Evolutionary conservation across 208 protist genomes (phyloP).

Genomic region (Novymonas esmeraldas): DNA sequence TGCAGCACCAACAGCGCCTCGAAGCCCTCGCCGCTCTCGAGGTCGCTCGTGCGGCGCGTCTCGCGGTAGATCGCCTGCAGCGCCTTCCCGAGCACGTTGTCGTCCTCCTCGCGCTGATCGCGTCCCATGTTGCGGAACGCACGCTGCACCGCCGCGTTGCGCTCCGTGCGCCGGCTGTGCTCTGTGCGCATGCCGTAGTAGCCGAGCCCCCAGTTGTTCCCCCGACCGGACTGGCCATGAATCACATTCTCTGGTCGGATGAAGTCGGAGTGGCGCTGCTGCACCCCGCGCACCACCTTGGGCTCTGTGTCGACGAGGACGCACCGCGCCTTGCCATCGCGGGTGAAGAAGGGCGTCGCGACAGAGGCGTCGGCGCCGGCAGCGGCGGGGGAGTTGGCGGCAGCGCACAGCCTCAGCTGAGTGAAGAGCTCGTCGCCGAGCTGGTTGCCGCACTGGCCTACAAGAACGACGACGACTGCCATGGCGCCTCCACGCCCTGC

Average conservation of each 20-base stretch:
- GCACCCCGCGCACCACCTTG: slow-evolving; percentile 81
- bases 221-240: slow-evolving; percentile 78
- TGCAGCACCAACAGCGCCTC: slow-evolving; percentile 86
- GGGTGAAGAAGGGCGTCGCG: slow-evolving; percentile 53
- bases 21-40: slow-evolving; percentile 36
- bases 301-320: slow-evolving; percentile 88
- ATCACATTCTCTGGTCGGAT: slow-evolving; percentile 76
- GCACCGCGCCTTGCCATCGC: slow-evolving; percentile 75
- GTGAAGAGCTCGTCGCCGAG: slow-evolving; percentile 84
- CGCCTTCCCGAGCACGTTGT: slow-evolving; percentile 47
- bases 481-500: slow-evolving; percentile 27
- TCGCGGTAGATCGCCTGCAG: slow-evolving; percentile 79
- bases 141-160: slow-evolving; percentile 36
- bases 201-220: slow-evolving; percentile 88
- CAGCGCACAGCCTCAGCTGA: slow-evolving; percentile 52
- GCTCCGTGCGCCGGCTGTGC: slow-evolving; percentile 45
- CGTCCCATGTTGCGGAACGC: slow-evolving; percentile 60
- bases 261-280: slow-evolving; percentile 47
- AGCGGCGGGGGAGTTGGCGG: not conserved
- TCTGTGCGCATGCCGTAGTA: slow-evolving; percentile 72
- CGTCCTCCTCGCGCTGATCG: slow-evolving; percentile 74
- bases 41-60: slow-evolving; percentile 64
- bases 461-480: slow-evolving; percentile 77
- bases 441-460: slow-evolving; percentile 91
- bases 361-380: not conserved